A percentile compares a stretch with the other conserved stretches of the same genome.
phyloP scores from a whole-genome alignment of 1,139 yeast species.

The Suhomyces taliae region DNA sequence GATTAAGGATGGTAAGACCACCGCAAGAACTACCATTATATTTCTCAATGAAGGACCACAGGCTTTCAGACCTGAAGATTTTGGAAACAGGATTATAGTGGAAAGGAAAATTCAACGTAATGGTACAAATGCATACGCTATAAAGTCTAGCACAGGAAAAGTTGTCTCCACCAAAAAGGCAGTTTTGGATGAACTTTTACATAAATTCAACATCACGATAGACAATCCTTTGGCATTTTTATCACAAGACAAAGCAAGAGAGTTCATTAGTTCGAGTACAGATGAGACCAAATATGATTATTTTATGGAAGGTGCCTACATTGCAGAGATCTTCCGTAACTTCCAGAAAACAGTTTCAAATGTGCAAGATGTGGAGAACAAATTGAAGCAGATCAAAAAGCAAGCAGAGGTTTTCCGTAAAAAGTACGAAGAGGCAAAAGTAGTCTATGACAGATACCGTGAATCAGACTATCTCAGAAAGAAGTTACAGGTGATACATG shows the following conservation, averaged over 20 bases:
- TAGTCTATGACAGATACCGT: constrained; percentile 39
- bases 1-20: constrained; percentile 73
- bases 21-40: constrained; percentile 60
- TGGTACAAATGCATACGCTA: constrained; percentile 49
- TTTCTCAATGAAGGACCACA: constrained; percentile 64
- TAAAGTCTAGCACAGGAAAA: constrained; percentile 53
- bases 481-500: constrained; percentile 49
- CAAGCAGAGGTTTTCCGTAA: constrained; percentile 27
- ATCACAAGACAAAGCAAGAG: constrained; percentile 92
- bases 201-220: constrained; percentile 72
- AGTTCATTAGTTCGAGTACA: constrained; percentile 75
- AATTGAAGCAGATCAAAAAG: constrained; percentile 32
- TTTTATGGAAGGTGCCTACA: constrained; percentile 78
- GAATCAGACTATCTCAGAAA: constrained; percentile 44
- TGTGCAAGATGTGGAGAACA: constrained; percentile 39
- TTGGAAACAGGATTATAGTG: constrained; percentile 66
- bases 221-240: constrained; percentile 92
- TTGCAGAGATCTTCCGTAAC: constrained; percentile 60
- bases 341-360: constrained; percentile 43
- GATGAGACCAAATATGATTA: constrained; percentile 69
- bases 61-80: constrained; percentile 62
- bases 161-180: constrained; percentile 60
- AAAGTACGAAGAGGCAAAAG: constrained; percentile 38
- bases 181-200: constrained; percentile 67
- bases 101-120: constrained; percentile 66